phyloP scores from a whole-genome alignment of 805 yeast species.

The Kuraishia floccosa region DNA sequence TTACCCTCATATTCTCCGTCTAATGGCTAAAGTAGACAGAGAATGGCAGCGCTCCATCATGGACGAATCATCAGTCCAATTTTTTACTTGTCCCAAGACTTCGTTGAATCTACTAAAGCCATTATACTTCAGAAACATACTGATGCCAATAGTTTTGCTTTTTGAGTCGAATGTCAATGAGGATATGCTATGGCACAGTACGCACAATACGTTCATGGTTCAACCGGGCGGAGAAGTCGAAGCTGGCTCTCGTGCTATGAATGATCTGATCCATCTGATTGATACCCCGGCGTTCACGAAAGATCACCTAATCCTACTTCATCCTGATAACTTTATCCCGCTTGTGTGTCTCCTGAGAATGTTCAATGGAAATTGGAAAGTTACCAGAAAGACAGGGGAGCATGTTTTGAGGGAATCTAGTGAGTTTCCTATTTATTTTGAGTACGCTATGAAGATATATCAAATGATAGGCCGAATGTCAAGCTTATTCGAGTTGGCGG shows the following conservation, averaged over 20 bases:
- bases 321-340: not conserved
- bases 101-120: conserved; percentile 26
- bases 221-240: too few relatives aligned
- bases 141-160: too few relatives aligned
- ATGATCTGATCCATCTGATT: not conserved
- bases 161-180: not conserved
- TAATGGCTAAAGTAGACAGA: conserved; percentile 36
- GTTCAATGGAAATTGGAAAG: not conserved
- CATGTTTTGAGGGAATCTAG: conserved; percentile 31
- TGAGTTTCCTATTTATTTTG: conserved; percentile 37
- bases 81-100: conserved; percentile 31
- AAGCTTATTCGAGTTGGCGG: too few relatives aligned
- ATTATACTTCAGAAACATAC: not conserved
- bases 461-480: too few relatives aligned
- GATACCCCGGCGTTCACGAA: not conserved
- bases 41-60: conserved; percentile 31
- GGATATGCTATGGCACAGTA: not conserved
- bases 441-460: conserved; percentile 16
- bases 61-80: conserved; percentile 23
- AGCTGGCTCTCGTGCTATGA: too few relatives aligned
- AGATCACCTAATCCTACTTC: not conserved
- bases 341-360: not conserved
- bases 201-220: not conserved
- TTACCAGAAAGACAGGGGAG: conserved; percentile 1
- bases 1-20: conserved; percentile 36